Base-by-base conservation (phyloP, 306 rosid genomes). In the Cucumis melo region DNA sequence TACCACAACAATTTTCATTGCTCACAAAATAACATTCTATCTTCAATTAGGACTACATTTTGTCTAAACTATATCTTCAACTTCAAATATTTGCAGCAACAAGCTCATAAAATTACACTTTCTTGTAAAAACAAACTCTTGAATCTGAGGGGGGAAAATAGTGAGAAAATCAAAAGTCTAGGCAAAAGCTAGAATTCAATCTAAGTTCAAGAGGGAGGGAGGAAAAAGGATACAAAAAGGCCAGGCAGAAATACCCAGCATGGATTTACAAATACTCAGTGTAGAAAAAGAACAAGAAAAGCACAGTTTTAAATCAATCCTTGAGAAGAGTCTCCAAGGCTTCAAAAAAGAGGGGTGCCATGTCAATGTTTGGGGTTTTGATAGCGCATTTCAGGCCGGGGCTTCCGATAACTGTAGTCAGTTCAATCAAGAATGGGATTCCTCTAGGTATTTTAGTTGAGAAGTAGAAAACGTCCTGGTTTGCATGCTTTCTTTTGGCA, bases 391-490 rank as follows among this genome's bases (percentile, higher is more conserved):
- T 90, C 81, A 92, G 77, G 20, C 96, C 99, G 6, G 97, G 93
- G 81, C 71, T 87, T 75, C 93, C 92, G 2, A 88, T 76, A 42
- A 80, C 84, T 3, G 96, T 88, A 71, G 97, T 91, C 54, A 94
- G 92, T 82, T 94, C 96, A 46, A 90, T 78, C 78, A 94, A 77
- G 81, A 94, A 86, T 0, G 98, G 96, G 50, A 84, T 75, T 77
- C 96, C 98, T 82, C 86, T 84, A 23, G 99, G 96, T 81, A 92
- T 75, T 80, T 88, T 92, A 46, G 90, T 85, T 24, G 99, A 94
- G 91, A 94, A 90, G 89, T 94, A 94, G 82, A 94, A 92, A 79
- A 94, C 99, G 50, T 94, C 99, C 82, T 94, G 96, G 88, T 92
- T 92, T 13, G 92, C 93, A 44, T 92, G 87, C 82, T 88, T 94